Base-by-base conservation (phyloP, 169 alveolate species). In the Plasmodium reichenowi region DNA sequence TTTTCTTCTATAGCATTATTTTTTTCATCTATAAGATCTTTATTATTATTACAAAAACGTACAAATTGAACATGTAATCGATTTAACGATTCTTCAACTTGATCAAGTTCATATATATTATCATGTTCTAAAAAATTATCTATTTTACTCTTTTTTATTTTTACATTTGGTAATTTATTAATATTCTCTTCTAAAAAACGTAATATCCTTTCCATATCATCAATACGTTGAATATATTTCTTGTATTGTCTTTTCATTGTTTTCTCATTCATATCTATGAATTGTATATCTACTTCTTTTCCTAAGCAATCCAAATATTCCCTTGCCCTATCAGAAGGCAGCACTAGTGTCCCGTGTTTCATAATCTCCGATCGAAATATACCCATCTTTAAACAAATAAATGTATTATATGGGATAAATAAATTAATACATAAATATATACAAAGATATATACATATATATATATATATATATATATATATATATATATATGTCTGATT, bases 301-400 rank as follows among this genome's bases (percentile, higher is more conserved):
- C 98, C 97, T n/a, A 97, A 93, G 72, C 95, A 92, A 76, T 95
- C 97, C 20, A 97, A 66, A 74, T 95, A 96, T 64, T 95, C 97
- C 45, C 97, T 89, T 9, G 98, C 98, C 38, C 98, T 80, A 74
- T 97, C 98, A 68, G 94, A 95, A 50, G 98, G 98, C 58, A 97
- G 92, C 76, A 97, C 98, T 74, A 97, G 92, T 58, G 98, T 97
- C 91, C 98, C 98, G 73, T 93, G 97, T 83, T 95, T 90, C 98
- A 97, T 97, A 50, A 95, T 92, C 96, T 80, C 90, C 38, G 90
- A 80, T 80, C 90, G 52, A 60, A 80, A 80, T 68, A 70, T 70
- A 12, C 90, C 90, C 90, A 80, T 80, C 38, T 26, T n/a, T 26
- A 20, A 29, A 29, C 38, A 29, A 29, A 2, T 29, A 29, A 29